Evolutionary conservation across 2,329 filamentous ascomycete species (phyloP).

Genomic region (Cytospora chrysosperma): DNA sequence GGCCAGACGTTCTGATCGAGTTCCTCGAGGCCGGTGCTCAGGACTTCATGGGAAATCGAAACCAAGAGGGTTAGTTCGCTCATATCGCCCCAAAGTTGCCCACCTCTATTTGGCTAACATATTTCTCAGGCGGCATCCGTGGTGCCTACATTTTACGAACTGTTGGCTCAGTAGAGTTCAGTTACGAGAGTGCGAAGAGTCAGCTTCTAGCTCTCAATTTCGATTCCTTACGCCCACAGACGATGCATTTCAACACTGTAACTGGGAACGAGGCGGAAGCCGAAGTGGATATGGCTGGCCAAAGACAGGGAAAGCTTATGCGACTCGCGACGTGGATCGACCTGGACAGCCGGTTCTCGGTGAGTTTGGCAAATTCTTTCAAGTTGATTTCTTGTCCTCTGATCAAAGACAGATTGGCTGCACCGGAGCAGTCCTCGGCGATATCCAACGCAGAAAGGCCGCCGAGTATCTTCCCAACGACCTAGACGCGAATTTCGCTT

Average conservation of each 20-base stretch:
- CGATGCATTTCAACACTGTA: conserved; percentile 56
- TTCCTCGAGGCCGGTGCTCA: conserved; percentile 37
- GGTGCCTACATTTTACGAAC: conserved; percentile 59
- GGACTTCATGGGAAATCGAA: conserved; percentile 31
- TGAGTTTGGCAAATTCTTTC: conserved; percentile 35
- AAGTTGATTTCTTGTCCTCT: not conserved
- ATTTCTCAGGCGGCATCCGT: conserved; percentile 35
- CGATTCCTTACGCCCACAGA: conserved; percentile 46
- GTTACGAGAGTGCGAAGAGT: conserved; percentile 62
- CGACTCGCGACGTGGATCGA: conserved; percentile 70
- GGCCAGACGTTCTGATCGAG: conserved; percentile 41
- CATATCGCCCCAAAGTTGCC: not conserved
- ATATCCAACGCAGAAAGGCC: conserved; percentile 68
- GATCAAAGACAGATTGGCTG: conserved; percentile 64
- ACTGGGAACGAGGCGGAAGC: conserved; percentile 36
- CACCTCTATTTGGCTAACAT: not conserved
- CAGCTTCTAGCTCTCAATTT: conserved; percentile 62
- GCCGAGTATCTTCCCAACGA: conserved; percentile 63
- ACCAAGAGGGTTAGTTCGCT: conserved; percentile 27
- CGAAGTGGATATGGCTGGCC: conserved; percentile 40
- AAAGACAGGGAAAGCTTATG: conserved; percentile 62
- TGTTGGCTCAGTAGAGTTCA: conserved; percentile 71
- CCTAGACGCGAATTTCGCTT: conserved; percentile 50
- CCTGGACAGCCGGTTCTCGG: conserved; percentile 69
- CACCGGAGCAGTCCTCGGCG: conserved; percentile 79